phyloP scores from a whole-genome alignment of 106 monocot species.

The Phalaenopsis equestris region DNA sequence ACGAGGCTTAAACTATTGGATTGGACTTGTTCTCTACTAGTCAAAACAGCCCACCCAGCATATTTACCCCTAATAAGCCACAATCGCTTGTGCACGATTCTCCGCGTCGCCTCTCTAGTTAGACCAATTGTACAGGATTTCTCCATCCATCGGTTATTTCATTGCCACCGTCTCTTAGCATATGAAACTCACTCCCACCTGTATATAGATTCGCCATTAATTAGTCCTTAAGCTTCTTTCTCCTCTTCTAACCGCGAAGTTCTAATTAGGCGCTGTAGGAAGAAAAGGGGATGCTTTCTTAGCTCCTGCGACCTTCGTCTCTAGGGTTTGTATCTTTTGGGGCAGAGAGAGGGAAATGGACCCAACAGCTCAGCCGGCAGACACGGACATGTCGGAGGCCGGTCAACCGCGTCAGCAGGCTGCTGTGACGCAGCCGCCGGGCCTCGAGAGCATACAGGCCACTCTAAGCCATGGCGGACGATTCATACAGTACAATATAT shows the following conservation, averaged over 20 bases:
- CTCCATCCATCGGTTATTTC: background rate
- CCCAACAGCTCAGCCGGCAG: conserved; percentile 15
- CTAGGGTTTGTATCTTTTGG: background rate
- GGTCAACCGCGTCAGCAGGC: conserved; percentile 3
- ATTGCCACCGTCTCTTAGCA: background rate
- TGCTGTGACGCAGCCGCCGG: conserved; percentile 6
- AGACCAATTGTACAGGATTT: background rate
- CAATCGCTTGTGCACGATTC: background rate
- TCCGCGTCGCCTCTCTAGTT: background rate
- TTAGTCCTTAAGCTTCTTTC: background rate
- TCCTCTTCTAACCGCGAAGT: background rate
- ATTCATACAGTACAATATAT: conserved; percentile 96
- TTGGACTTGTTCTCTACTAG: too few species aligned
- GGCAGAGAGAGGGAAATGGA: conserved; percentile 11
- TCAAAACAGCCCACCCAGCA: too few species aligned
- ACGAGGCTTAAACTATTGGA: too few species aligned
- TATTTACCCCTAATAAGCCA: too few species aligned
- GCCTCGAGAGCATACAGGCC: conserved; percentile 19
- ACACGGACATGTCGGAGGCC: conserved; percentile 14
- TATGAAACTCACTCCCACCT: background rate
- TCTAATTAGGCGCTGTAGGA: background rate
- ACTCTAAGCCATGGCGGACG: conserved; percentile 72
- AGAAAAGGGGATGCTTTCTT: background rate
- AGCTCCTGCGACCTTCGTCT: background rate
- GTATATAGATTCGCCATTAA: background rate